A percentile compares a stretch with the other conserved stretches of the same genome.
These are phyloP conservation scores for Coemansia sp. DNA, from an alignment of 192 early-diverging fungal species.

Conservation along the genomic window DNA sequence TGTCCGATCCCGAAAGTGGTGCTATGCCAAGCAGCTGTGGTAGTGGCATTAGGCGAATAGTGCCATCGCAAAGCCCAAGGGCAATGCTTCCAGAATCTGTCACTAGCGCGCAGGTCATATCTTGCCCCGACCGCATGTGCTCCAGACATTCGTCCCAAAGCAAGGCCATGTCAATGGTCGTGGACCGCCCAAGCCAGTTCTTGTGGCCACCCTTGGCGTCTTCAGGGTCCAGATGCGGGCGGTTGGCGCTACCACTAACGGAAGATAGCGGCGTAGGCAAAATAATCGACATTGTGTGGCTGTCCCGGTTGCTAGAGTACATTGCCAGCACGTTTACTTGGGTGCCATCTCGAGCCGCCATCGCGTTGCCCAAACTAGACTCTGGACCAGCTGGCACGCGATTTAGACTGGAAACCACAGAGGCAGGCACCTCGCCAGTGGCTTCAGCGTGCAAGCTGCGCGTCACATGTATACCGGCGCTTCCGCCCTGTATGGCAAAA, in stretches of 20 bases:
- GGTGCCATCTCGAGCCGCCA: not conserved
- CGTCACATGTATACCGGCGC: conserved; percentile 50
- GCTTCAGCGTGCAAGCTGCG: conserved; percentile 24
- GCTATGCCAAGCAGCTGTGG: conserved; percentile 15
- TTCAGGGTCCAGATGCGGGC: conserved; percentile 25
- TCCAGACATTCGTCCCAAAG: conserved; percentile 43
- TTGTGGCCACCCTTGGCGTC: conserved; percentile 21
- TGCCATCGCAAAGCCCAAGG: conserved; percentile 32
- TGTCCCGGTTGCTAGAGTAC: conserved; percentile 26
- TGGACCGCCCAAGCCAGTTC: conserved; percentile 42
- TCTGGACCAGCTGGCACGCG: conserved; percentile 24
- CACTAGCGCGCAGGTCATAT: conserved; percentile 27
- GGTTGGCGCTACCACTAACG: conserved; percentile 51
- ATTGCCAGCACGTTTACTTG: conserved; percentile 29
- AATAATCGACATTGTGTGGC: conserved; percentile 37
- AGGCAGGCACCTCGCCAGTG: conserved; percentile 8
- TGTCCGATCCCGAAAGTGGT: not conserved
- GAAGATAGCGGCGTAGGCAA: conserved; percentile 47
- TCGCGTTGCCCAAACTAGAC: conserved; percentile 18
- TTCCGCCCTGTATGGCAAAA: conserved; percentile 52
- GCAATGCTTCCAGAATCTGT: conserved; percentile 20
- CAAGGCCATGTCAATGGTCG: conserved; percentile 23
- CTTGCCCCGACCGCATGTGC: conserved; percentile 7
- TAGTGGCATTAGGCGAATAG: conserved; percentile 30
- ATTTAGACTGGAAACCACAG: conserved; percentile 16